Percentiles rank a stretch among this genome's conserved stretches.
Evolutionary conservation across 345 rosid species (phyloP).

Genomic region (Garcia nutans): DNA sequence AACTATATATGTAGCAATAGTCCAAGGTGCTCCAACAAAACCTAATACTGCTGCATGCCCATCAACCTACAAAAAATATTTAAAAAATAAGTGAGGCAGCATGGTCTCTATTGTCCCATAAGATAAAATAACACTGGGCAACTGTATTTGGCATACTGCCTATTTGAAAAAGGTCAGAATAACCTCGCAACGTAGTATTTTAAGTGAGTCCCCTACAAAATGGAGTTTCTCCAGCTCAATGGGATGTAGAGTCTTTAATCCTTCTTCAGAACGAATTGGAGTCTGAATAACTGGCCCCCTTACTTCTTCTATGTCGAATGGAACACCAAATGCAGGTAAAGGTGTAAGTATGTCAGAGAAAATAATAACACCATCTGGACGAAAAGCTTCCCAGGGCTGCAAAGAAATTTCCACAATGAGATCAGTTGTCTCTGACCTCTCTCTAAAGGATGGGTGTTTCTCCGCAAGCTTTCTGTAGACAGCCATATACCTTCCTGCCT

Average conservation of each 20-base stretch:
- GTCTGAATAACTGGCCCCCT: constrained; percentile 83
- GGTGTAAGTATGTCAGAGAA: constrained; percentile 97
- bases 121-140: neutral
- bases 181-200: constrained; percentile 77
- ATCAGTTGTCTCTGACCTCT: constrained; percentile 93
- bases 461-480: constrained; percentile 90
- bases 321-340: constrained; percentile 88
- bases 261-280: constrained; percentile 67
- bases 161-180: constrained; percentile 9
- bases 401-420: constrained; percentile 90
- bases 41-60: constrained; percentile 77
- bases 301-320: constrained; percentile 89
- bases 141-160: constrained; percentile 14
- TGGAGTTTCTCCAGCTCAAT: constrained; percentile 70
- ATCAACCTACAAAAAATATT: constrained; percentile 49
- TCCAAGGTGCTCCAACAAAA: constrained; percentile 97
- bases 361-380: constrained; percentile 86
- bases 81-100: neutral
- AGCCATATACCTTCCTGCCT: constrained; percentile 98
- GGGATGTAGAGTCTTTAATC: constrained; percentile 67
- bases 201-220: constrained; percentile 75
- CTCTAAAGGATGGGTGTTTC: constrained; percentile 90
- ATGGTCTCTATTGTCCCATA: neutral
- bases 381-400: constrained; percentile 96
- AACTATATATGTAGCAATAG: constrained; percentile 82